Evolutionary conservation across 2,329 filamentous ascomycete species (phyloP), one percentile per base, ranked within the genome.

Genomic region (Trematosphaeria pertusa): DNA sequence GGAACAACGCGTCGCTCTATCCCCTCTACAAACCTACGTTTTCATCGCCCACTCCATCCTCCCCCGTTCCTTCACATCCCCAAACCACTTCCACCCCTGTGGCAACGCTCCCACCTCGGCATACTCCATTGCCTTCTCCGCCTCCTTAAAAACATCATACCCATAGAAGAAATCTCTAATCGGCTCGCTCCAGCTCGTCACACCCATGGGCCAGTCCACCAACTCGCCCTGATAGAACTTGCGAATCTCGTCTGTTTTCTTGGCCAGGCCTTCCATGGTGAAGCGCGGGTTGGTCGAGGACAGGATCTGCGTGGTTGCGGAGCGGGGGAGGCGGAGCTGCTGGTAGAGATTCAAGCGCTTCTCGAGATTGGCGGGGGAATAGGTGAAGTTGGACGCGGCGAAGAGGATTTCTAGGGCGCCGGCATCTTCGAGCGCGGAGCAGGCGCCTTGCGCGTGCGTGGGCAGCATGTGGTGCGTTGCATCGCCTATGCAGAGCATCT

Each of bases 391-490:
- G 5, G 12, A 18, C 8, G 28, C 15, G 8, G 18, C 20, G 34
- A 55, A 52, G 2, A 58, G 35, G 20, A 52, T 20, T 35, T 55
- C 54, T 2, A 58, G 18, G 7, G 51, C 46, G 4, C 28, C 52
- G 10, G 52, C 54, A 22, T 58, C 54, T 42, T 58, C 54, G 14
- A 58, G 34, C 4, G 52, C 48, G 8, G 31, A 30, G 12, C 37
- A 39, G 6, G 45, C 52, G 21, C 54, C 54, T 33, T 58, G 54
- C 1, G 52, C 51, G 28, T 55, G 51, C 11, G 49, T 49, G 14
- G 54, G 54, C 2, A 58, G 37, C 54, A 55, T 58, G 30, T 52
- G 43, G 26, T 58, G 54, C 9, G 42, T 37, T 3, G 48, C 37
- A 18, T 58, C 54, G 1, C 54, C 54, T 2, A 55, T 50, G 10